Evolutionary conservation across 495 filamentous ascomycete genomes (phyloP), one percentile per base, ranked within the genome.

Genomic region (Tuber borchii): DNA sequence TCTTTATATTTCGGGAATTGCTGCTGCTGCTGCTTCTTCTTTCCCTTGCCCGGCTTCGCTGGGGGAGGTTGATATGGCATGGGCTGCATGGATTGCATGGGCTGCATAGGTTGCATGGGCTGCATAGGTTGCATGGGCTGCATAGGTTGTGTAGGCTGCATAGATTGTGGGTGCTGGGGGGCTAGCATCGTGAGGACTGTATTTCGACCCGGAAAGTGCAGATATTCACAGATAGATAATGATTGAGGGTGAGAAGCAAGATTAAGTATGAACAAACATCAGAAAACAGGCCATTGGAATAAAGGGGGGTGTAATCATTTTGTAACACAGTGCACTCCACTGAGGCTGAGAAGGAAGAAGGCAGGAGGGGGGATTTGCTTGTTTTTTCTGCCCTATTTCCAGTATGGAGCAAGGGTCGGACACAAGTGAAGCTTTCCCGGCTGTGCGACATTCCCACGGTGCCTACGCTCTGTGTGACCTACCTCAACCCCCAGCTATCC

Each of bases 1-100:
- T 85, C 84, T 71, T 84, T 80, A 39, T 77, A 77, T 37, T 72
- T 77, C 10, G 74, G 74, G 20, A 45, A 74, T 46, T 70, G 75
- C 7, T 65, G 56, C 56, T 61, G 51, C n/a, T 65, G 56, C 56
- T 65, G 56, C 56, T 65, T 65, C 56, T 65, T 65, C 31, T 65
- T 65, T 65, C 56, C 56, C 26, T 65, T 65, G 31, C 22, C 61
- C 2, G 75, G 65, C 19, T 75, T 76, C 74, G 37, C 10, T 72
- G 69, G 76, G 6, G 71, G 71, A 22, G 73, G 61, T 26, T 71
- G 45, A 34, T n/a, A 61, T 42, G 39, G 19, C 39, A 19, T 42
- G 37, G 26, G 72, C 7, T 69, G 75, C 39, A 45, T 70, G 44
- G 75, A 68, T 9, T 69, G 68, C 72, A 75, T 77, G 22, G 22